phyloP scores from a whole-genome alignment of 2,329 filamentous ascomycete species.

The Chaetothyriales sp. region DNA sequence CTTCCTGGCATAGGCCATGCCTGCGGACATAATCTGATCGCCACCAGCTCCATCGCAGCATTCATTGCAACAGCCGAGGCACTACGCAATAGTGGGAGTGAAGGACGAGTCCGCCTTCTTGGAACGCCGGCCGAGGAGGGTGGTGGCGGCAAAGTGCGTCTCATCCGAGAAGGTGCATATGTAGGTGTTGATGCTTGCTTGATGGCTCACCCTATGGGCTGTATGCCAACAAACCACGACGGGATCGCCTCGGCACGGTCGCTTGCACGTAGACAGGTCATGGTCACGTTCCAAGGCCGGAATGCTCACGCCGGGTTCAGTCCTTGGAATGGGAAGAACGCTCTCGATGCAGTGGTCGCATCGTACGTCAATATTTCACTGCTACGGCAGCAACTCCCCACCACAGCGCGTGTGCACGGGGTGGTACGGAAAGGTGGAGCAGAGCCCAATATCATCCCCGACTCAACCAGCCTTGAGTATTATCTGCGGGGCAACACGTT shows the following conservation, averaged over 20 bases:
- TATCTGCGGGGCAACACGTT: constrained; percentile 34
- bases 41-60: constrained; percentile 24
- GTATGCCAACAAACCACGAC: constrained; percentile 4
- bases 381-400: constrained; percentile 43
- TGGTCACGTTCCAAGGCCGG: constrained; percentile 35
- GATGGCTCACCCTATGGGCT: constrained; percentile 29
- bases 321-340: constrained; percentile 49
- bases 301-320: constrained; percentile 43
- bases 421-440: constrained; percentile 42
- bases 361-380: constrained; percentile 35
- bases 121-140: constrained; percentile 29
- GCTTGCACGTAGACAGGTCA: constrained; percentile 25
- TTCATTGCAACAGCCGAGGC: constrained; percentile 24
- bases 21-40: constrained; percentile 30
- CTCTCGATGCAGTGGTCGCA: constrained; percentile 42
- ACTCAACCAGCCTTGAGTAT: constrained; percentile 33
- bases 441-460: constrained; percentile 45
- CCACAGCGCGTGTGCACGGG: constrained; percentile 40
- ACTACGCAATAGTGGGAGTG: constrained; percentile 13
- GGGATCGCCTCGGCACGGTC: constrained; percentile 13
- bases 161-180: constrained; percentile 34
- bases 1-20: constrained; percentile 29
- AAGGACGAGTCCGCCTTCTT: constrained; percentile 24
- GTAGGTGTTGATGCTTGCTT: constrained; percentile 28
- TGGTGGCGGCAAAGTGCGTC: constrained; percentile 27